phyloP scores from a whole-genome alignment of 176 grass and related monocot genomes.

The Carex pumila region DNA sequence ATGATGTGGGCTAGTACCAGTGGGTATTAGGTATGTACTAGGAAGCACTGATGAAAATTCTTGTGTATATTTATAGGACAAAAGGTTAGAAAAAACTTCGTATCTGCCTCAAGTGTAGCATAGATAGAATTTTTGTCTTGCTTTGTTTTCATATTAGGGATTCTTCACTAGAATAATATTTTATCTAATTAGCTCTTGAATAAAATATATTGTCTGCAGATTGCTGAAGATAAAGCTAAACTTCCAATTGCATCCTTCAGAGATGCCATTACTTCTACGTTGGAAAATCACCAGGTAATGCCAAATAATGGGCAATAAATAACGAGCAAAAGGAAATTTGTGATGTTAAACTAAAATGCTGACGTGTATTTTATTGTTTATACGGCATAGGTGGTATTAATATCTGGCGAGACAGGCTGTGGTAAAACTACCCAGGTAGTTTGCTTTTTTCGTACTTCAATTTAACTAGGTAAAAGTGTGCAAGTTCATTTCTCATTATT shows the following conservation, averaged over 20 bases:
- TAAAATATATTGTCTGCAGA: conserved; percentile 44
- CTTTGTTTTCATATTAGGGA: neutral
- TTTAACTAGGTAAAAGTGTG: conserved; percentile 1
- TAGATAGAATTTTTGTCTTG: neutral
- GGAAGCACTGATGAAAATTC: neutral
- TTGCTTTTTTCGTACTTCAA: neutral
- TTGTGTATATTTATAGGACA: neutral
- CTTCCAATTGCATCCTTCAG: conserved; percentile 90
- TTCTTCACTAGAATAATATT: neutral
- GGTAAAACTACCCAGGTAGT: conserved; percentile 98
- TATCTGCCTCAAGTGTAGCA: neutral
- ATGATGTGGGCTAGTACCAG: neutral
- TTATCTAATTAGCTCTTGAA: conserved; percentile 25
- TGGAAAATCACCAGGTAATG: conserved; percentile 72
- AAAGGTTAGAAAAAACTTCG: neutral
- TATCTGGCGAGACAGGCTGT: conserved; percentile 95
- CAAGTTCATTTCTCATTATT: conserved; percentile 2
- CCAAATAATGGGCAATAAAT: neutral
- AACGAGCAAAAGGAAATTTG: neutral
- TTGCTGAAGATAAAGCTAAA: conserved; percentile 66
- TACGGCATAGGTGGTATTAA: conserved; percentile 84
- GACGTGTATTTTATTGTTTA: conserved; percentile 31
- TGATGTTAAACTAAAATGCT: neutral
- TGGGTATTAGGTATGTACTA: neutral
- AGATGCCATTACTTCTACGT: conserved; percentile 63